Base-by-base conservation (phyloP, 2,329 filamentous ascomycete genomes). In the Gaeumannomyces sp. region DNA sequence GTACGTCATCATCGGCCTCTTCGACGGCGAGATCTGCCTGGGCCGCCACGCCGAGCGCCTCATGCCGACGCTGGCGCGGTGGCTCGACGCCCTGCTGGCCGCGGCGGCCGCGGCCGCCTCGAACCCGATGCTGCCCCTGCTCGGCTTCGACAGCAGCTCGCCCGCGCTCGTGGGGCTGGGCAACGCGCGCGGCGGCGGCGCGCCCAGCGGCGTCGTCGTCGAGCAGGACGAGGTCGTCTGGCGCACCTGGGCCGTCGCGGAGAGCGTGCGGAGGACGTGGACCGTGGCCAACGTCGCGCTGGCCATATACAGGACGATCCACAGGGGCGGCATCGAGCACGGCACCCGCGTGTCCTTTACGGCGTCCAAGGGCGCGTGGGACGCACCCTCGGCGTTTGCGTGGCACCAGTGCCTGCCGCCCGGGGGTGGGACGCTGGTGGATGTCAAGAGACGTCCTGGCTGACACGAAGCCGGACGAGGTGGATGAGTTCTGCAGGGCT, bases 1-100 rank as follows among this genome's bases (percentile, higher is more conserved):
- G 0, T 84, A 84, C 69, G 77, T 81, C 62, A 77, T 79, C 45
- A 80, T 85, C 65, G 73, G 78, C 19, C 72, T 85, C 38, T 83
- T 83, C 64, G 81, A 84, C 68, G 79, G 79, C 19, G 78, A 83
- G 68, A 77, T 83, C n/a, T 70, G 74, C 22, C 72, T 76, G 6
- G 75, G 78, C 1, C 72, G 75, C 45, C 70, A 76, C 4, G 77
- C 78, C 31, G 80, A 76, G 64, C 70, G 65, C 67, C 74, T 66
- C 64, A 75, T 73, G 33, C 70, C 67, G 6, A 35, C 29, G 1
- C 27, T 63, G 6, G 14, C 28, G 19, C 22, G 10, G 16, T 63
- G 61, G 61, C 25, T 57, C 13, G 22, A 31, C 2, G 27, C 31
- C 22, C 45, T 63, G 28, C 45, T 63, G 4, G 25, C 29, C 3